Evolutionary conservation across 2,329 filamentous ascomycete genomes (phyloP).

Genomic region (Metarhizium humberi): DNA sequence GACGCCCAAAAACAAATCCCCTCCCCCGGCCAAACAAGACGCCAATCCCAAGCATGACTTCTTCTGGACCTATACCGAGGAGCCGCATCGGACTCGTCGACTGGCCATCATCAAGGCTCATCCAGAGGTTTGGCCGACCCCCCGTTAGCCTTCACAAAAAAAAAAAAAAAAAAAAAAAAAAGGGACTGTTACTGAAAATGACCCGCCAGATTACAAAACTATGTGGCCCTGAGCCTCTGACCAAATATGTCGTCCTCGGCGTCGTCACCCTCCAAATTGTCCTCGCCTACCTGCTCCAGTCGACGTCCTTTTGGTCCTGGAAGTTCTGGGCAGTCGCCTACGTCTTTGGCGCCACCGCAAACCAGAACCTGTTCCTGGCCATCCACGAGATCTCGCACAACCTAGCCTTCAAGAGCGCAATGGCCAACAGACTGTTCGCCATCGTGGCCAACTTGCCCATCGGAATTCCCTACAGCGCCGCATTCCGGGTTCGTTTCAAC

Average conservation of each 20-base stretch:
- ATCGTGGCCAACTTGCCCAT: constrained; percentile 95
- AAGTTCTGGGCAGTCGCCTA: constrained; percentile 83
- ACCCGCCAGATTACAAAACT: constrained; percentile 75
- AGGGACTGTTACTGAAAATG: too few relatives aligned
- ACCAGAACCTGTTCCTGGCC: constrained; percentile 96
- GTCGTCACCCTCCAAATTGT: constrained; percentile 77
- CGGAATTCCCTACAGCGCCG: constrained; percentile 89
- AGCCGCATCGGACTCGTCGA: constrained; percentile 84
- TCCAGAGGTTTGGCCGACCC: constrained; percentile 57
- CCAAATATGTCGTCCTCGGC: constrained; percentile 79
- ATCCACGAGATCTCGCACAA: constrained; percentile 99
- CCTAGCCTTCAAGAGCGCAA: constrained; percentile 74
- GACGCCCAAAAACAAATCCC: constrained; percentile 18
- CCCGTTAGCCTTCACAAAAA: neutral
- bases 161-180: neutral
- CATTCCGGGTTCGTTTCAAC: constrained; percentile 63
- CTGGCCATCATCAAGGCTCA: constrained; percentile 97
- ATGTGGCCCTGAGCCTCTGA: constrained; percentile 90
- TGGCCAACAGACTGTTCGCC: constrained; percentile 76
- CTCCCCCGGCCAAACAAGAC: constrained; percentile 11
- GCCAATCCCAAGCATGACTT: constrained; percentile 44
- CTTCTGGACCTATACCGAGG: constrained; percentile 99
- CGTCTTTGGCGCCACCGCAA: constrained; percentile 84
- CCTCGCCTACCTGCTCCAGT: constrained; percentile 66
- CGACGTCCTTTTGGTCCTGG: constrained; percentile 73